Evolutionary conservation across 768 basidiomycete genomes (phyloP).

Genomic region (Lactarius psammicola): DNA sequence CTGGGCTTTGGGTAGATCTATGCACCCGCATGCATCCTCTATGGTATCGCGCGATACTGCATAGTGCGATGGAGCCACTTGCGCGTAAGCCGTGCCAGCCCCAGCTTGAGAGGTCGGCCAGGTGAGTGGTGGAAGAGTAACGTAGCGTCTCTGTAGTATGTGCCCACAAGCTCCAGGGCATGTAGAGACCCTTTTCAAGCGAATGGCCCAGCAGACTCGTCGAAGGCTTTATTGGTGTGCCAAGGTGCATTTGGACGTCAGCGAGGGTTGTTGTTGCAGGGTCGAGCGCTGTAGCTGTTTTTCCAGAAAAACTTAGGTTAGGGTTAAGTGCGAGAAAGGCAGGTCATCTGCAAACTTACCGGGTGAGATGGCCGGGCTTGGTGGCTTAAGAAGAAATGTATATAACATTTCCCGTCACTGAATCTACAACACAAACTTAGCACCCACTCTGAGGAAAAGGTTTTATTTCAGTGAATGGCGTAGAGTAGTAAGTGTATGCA

Average conservation of each 20-base stretch:
- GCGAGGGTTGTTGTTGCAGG: slow-evolving; percentile 74
- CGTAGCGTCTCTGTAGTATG: too few species aligned
- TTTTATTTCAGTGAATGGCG: not conserved
- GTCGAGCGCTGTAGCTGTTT: slow-evolving; percentile 70
- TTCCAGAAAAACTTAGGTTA: slow-evolving; percentile 81
- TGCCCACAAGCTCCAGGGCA: slow-evolving; percentile 85
- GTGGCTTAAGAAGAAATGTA: slow-evolving; percentile 91
- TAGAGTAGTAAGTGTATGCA: slow-evolving; percentile 37
- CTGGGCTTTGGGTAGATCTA: slow-evolving; percentile 83
- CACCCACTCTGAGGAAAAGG: slow-evolving; percentile 57
- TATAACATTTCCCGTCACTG: slow-evolving; percentile 61
- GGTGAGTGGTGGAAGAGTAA: too few species aligned
- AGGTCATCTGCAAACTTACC: slow-evolving; percentile 42
- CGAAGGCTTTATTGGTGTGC: slow-evolving; percentile 58
- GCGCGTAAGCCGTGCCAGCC: too few species aligned
- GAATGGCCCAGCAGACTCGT: slow-evolving; percentile 93
- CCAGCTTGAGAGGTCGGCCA: too few species aligned
- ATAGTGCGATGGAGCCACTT: too few species aligned
- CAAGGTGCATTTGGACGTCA: slow-evolving; percentile 71
- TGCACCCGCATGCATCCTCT: slow-evolving; percentile 90
- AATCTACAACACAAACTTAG: slow-evolving; percentile 86
- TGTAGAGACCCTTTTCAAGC: slow-evolving; percentile 89
- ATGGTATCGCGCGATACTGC: slow-evolving; percentile 84
- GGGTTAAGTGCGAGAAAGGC: not conserved
- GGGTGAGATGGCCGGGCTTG: slow-evolving; percentile 86